Evolutionary conservation across 805 yeast genomes (phyloP), one percentile per base, ranked within the genome.

Genomic region (Pichia scutulata): DNA sequence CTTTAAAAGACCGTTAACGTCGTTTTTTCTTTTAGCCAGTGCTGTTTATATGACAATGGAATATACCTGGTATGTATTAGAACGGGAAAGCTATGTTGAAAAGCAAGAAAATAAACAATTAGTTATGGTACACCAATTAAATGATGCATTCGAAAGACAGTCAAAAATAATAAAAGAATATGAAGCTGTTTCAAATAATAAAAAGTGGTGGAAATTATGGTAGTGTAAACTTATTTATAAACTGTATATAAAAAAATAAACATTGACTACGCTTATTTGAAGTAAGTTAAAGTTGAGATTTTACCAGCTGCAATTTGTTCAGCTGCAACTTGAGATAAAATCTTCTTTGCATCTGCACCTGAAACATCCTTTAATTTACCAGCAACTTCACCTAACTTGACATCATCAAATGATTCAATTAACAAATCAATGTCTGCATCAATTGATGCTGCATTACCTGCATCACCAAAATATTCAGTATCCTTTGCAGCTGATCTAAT

Each of bases 401-500:
- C 70, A 64, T 92, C 99, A 63, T 86, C 88, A 56, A 93, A 76
- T 56, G 81, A 70, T 52, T 88, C 97, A 59, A 90, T 76, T 58
- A 93, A 74, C 55, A 81, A 73, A 56, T 84, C 95, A 58, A 89
- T 69, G 67, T 93, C 98, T 53, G 81, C 81, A 57, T 86, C 95
- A 59, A 86, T 83, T 52, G 72, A 70, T 52, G 80, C 74, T 45
- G 92, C 77, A 54, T 80, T 79, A 54, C 70, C 79, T 52, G 82
- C 85, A 61, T 84, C 89, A 59, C 93, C 93, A 60, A 89, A 89
- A 79, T 88, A 89, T 52, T 76, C 86, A 60, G 76, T 81, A 42
- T 87, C 97, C 76, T 90, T 89, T 58, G 81, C 88, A 52, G 89
- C 75, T 60, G 72, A 70, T 80, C 98, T 88, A 57, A 93, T 55